Evolutionary conservation across 2,329 filamentous ascomycete species (phyloP).

Genomic region (Fonsecaea multimorphosa): DNA sequence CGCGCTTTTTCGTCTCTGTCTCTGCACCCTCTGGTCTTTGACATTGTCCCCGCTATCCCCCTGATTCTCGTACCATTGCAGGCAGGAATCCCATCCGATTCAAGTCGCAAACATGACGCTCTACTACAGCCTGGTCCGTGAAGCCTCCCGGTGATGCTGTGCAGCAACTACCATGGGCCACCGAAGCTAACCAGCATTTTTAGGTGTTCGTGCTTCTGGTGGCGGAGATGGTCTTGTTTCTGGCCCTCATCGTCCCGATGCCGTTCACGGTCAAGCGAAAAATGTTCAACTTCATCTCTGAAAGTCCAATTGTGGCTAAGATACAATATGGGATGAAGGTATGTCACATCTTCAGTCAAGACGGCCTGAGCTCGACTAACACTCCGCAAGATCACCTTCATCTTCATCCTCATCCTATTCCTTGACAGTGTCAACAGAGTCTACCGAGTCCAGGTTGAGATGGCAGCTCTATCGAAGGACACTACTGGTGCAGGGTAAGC

Average conservation of each 20-base stretch:
- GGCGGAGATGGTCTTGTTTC: slow-evolving; percentile 58
- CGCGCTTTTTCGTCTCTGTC: not conserved
- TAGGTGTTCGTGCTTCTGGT: slow-evolving; percentile 59
- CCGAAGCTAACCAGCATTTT: slow-evolving; percentile 22
- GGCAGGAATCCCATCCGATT: not conserved
- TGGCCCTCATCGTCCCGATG: slow-evolving; percentile 71
- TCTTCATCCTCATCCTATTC: slow-evolving; percentile 98
- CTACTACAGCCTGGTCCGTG: slow-evolving; percentile 61
- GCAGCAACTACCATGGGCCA: slow-evolving; percentile 17
- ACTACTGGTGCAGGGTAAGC: slow-evolving; percentile 58
- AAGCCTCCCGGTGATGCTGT: not conserved
- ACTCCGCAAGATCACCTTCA: slow-evolving; percentile 78
- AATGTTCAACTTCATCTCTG: slow-evolving; percentile 95
- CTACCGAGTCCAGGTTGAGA: slow-evolving; percentile 92
- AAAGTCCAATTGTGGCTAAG: slow-evolving; percentile 83
- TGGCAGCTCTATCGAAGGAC: slow-evolving; percentile 73
- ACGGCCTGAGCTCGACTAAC: slow-evolving; percentile 28
- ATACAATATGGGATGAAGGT: slow-evolving; percentile 95
- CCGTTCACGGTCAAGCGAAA: slow-evolving; percentile 84
- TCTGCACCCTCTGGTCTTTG: not conserved
- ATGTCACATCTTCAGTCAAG: slow-evolving; percentile 33
- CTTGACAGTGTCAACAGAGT: slow-evolving; percentile 95
- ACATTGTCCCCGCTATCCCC: not conserved
- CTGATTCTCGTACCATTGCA: not conserved
- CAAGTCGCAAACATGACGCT: slow-evolving; percentile 65